Percentiles rank a stretch among this genome's conserved stretches.
These are phyloP conservation scores for Smittium culicis DNA, from an alignment of 371 early-diverging fungal species.

Conservation along the genomic window DNA sequence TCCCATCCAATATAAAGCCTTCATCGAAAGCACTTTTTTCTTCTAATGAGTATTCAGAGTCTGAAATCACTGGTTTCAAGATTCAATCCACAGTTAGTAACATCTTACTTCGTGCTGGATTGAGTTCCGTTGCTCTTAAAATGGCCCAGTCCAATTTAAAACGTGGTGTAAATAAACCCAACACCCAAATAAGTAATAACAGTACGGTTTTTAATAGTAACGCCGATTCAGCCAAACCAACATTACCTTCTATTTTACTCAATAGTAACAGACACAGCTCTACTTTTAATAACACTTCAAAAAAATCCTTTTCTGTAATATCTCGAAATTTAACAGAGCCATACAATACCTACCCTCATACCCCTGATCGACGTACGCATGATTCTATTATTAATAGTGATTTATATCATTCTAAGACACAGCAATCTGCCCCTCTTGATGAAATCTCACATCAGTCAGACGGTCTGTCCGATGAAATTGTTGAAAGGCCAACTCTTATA, in stretches of 20 bases:
- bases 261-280: background rate
- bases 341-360: background rate
- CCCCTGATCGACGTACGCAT: background rate
- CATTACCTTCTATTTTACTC: background rate
- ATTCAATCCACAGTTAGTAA: background rate
- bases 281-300: background rate
- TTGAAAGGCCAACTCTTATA: background rate
- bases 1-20: no score
- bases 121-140: constrained; percentile 2
- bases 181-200: background rate
- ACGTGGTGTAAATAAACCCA: background rate
- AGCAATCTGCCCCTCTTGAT: background rate
- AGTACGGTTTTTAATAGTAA: background rate
- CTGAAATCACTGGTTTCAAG: background rate
- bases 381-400: background rate
- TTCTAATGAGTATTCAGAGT: no score
- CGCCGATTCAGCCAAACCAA: background rate
- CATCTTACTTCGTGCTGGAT: background rate
- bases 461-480: background rate
- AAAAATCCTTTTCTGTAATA: background rate
- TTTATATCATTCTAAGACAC: background rate
- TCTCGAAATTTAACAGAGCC: background rate
- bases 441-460: background rate
- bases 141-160: constrained; percentile 5
- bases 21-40: no score